Base-by-base conservation (phyloP, 208 protist genomes). In the Trypanosoma conorhini region DNA sequence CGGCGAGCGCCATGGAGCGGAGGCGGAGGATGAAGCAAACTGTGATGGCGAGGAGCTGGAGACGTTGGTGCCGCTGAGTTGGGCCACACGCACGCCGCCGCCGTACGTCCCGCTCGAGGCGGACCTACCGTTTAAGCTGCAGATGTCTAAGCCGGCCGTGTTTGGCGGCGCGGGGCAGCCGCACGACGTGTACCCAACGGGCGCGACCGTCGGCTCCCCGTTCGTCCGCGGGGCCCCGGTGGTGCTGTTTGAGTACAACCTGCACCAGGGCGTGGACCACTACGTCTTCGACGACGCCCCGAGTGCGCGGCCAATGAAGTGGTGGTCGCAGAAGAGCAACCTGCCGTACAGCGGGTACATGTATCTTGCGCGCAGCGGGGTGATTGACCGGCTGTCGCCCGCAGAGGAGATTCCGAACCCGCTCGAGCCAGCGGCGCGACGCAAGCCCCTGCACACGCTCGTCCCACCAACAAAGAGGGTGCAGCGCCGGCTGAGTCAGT, bases 281-380 rank as follows among this genome's bases (percentile, higher is more conserved):
- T 96, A 94, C 78, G 67, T 93, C 73, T 93, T 86, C 72, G 88
- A 96, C 68, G 85, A 94, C 67, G 81, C 83, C 61, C 88, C 91
- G 15, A 93, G 82, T 63, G 80, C 85, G 33, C 74, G 88, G 48
- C 88, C 91, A 58, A 79, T 90, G 51, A 92, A 93, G 77, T 96
- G 91, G 89, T 96, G 91, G 91, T 90, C 79, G 61, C 91, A 96
- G 40, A 94, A 93, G 72, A 91, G 84, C 24, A 94, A 93, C 76
- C 85, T 93, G 76, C 91, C 91, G 33, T 96, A 96, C 81, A 93
- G 83, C 66, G 88, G 88, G 21, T 86, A 91, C 68, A 69, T 96
- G 66, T 96, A 92, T 67, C 83, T 67, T 67, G 83, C 88, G 79
- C 84, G 91, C 9, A 91, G 85, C 60, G 83, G 84, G 13, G 63